phyloP scores from a whole-genome alignment of 495 filamentous ascomycete species.

The Neurospora cerealis region DNA sequence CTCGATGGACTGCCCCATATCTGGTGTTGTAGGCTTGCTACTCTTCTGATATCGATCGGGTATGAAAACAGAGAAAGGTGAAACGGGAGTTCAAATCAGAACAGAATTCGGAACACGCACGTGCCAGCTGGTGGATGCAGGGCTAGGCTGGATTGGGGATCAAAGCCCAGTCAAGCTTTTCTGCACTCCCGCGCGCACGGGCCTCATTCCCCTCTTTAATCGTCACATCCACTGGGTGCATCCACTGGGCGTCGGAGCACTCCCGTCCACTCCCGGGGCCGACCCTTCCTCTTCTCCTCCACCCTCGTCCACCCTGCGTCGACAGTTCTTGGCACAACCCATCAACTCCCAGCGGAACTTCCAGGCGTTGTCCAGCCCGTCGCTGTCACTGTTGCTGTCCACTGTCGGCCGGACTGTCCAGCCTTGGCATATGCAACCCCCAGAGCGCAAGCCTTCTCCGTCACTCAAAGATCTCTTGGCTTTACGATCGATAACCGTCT shows the following conservation, averaged over 20 bases:
- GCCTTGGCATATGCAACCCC: conserved; percentile 31
- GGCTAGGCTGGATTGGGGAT: not conserved
- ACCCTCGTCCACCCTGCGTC: conserved; percentile 7
- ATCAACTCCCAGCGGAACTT: not conserved
- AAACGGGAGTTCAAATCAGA: not conserved
- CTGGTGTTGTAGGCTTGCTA: not conserved
- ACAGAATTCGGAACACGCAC: not conserved
- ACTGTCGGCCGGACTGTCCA: conserved; percentile 8
- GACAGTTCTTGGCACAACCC: conserved; percentile 19
- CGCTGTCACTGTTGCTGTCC: not conserved
- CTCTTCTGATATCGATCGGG: not conserved
- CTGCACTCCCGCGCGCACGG: not conserved
- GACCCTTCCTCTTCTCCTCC: not conserved
- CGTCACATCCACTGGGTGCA: not conserved
- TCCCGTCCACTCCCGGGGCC: not conserved
- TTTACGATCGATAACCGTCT: conserved; percentile 2
- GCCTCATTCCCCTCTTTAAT: not conserved
- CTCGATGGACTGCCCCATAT: not conserved
- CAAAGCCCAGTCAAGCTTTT: not conserved
- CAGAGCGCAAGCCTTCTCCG: conserved; percentile 13
- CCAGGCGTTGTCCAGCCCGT: not conserved
- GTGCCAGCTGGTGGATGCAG: not conserved
- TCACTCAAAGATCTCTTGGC: conserved; percentile 25
- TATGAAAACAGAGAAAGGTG: not conserved
- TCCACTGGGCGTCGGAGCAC: not conserved